Evolutionary conservation across 2,329 filamentous ascomycete species (phyloP).

Genomic region (Penicillium corylophilum): DNA sequence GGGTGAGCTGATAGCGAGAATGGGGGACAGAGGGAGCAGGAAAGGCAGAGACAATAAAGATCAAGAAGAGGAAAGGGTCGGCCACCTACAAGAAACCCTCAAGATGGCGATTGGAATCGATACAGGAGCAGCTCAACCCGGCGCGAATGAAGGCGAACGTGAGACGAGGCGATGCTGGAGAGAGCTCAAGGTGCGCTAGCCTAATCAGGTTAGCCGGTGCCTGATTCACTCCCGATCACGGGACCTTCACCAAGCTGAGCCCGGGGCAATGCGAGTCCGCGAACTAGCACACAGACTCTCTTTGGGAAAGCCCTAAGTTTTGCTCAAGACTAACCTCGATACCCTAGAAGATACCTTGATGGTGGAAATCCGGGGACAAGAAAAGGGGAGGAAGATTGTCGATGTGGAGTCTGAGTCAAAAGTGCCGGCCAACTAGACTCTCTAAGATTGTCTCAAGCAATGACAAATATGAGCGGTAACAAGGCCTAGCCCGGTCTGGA

Average conservation of each 20-base stretch:
- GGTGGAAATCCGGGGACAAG: neutral
- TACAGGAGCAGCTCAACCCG: slow-evolving; percentile 10
- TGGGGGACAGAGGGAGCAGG: slow-evolving; percentile 13
- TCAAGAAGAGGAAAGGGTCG: slow-evolving; percentile 22
- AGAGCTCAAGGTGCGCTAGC: slow-evolving; percentile 15
- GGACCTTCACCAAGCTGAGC: neutral
- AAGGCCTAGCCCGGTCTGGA: neutral
- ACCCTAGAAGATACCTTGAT: neutral
- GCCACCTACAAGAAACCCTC: slow-evolving; percentile 47
- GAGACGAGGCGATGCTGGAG: slow-evolving; percentile 10
- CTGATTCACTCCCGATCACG: neutral
- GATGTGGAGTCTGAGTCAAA: neutral
- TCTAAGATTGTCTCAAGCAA: neutral
- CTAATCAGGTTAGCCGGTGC: neutral
- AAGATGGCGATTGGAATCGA: slow-evolving; percentile 15
- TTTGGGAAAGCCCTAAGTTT: neutral
- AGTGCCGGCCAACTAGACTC: neutral
- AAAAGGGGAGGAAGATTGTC: neutral
- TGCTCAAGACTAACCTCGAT: neutral
- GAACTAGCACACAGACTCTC: neutral
- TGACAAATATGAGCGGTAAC: neutral
- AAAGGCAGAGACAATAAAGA: slow-evolving; percentile 20
- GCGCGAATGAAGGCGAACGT: slow-evolving; percentile 9
- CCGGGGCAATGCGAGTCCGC: neutral
- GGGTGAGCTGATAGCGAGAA: slow-evolving; percentile 18